Evolutionary conservation across 768 basidiomycete genomes (phyloP).

Genomic region (Serendipita vermifera): DNA sequence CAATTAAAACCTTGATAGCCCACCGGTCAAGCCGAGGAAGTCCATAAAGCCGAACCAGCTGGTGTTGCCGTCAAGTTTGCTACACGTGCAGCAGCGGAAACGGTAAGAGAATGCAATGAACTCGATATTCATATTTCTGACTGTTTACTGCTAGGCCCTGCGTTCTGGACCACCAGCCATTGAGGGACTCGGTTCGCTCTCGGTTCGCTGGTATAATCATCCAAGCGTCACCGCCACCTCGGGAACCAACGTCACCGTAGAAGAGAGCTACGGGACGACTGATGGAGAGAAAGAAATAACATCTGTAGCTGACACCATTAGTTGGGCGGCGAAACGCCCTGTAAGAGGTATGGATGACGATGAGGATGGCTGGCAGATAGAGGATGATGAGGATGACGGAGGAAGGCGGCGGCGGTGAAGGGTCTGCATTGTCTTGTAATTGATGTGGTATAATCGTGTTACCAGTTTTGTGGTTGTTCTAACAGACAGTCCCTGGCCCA

Average conservation of each 20-base stretch:
- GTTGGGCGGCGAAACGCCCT: not conserved
- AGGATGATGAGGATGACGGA: not conserved
- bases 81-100: conserved; percentile 61
- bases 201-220: not conserved
- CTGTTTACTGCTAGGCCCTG: not conserved
- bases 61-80: conserved; percentile 57
- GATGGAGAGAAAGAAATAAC: too few species aligned
- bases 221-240: not conserved
- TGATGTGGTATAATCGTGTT: too few species aligned
- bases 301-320: too few species aligned
- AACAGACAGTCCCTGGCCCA: too few species aligned
- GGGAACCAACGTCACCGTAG: not conserved
- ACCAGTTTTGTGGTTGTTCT: too few species aligned
- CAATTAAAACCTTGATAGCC: conserved; percentile 29
- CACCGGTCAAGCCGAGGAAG: conserved; percentile 54
- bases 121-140: not conserved
- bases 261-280: not conserved
- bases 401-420: not conserved
- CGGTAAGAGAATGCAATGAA: conserved; percentile 37
- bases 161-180: not conserved
- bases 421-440: not conserved
- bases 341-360: not conserved
- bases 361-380: not conserved
- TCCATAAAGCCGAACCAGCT: conserved; percentile 42
- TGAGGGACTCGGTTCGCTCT: not conserved